A percentile compares a stretch with the other conserved stretches of the same genome.
Conservation (phyloP, 306 rosid genomes). For the Calophaca sinica region DNA sequence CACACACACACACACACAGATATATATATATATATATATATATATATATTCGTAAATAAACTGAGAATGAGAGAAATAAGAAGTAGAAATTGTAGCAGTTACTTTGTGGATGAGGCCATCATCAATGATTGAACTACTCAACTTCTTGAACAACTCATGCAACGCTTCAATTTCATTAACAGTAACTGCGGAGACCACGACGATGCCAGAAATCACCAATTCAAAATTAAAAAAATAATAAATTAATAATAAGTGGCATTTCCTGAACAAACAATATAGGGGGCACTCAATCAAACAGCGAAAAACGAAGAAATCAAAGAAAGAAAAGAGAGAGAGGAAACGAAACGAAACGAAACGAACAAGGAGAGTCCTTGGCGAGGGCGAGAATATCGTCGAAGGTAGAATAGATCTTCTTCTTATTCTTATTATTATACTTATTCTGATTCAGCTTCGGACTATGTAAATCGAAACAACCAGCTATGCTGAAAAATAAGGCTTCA, state of each 20-base stretch:
- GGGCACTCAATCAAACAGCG: no score
- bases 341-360: constrained; percentile 51
- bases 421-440: neutral
- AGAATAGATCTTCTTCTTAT: constrained; percentile 16
- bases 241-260: no score
- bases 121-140: constrained; percentile 68
- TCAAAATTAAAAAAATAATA: neutral
- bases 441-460: constrained; percentile 15
- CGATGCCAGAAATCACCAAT: neutral
- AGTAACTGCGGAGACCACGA: constrained; percentile 49
- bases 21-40: no score
- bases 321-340: neutral
- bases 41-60: neutral
- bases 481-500: constrained; percentile 50
- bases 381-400: constrained; percentile 54
- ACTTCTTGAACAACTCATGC: constrained; percentile 68
- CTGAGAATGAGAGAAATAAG: neutral
- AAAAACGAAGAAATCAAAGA: neutral
- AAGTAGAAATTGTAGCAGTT: constrained; percentile 9
- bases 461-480: constrained; percentile 58
- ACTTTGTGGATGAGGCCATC: constrained; percentile 86
- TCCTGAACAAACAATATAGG: no score
- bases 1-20: no score
- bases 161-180: constrained; percentile 82
- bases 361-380: constrained; percentile 64